Evolutionary conservation across 2,329 filamentous ascomycete genomes (phyloP).

Genomic region (Dryadomyces sulphureus): DNA sequence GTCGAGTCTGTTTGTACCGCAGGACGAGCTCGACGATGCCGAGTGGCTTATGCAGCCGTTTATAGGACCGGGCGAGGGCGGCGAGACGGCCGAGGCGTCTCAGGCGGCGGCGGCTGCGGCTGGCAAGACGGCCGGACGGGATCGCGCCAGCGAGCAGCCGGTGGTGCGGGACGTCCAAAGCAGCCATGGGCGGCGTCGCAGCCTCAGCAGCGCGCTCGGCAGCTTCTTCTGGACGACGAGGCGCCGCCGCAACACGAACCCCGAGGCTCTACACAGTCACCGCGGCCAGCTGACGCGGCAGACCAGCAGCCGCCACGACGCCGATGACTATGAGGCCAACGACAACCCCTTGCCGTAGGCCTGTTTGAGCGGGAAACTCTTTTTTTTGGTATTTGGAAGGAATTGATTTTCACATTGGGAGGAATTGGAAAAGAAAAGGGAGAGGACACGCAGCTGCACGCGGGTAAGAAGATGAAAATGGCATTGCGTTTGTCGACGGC

Average conservation of each 20-base stretch:
- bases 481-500: background rate
- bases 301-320: too few relatives aligned
- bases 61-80: background rate
- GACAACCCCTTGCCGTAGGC: background rate
- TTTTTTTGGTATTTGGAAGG: too few relatives aligned
- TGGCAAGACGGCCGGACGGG: too few relatives aligned
- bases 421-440: too few relatives aligned
- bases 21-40: slow-evolving; percentile 20
- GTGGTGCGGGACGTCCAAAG: too few relatives aligned
- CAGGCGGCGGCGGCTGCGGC: too few relatives aligned
- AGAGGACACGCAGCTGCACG: too few relatives aligned
- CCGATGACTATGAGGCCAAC: background rate
- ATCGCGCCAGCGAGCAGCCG: too few relatives aligned
- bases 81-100: background rate
- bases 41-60: slow-evolving; percentile 6
- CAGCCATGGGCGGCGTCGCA: background rate
- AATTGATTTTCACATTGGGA: too few relatives aligned
- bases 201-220: background rate
- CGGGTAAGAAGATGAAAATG: background rate
- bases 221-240: background rate
- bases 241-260: background rate
- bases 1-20: slow-evolving; percentile 38
- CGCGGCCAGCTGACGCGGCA: background rate
- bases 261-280: background rate
- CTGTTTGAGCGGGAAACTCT: too few relatives aligned